These are phyloP conservation scores for Cenchrus americanus DNA, from an alignment of 176 grass and related monocot species.

Conservation along the genomic window DNA sequence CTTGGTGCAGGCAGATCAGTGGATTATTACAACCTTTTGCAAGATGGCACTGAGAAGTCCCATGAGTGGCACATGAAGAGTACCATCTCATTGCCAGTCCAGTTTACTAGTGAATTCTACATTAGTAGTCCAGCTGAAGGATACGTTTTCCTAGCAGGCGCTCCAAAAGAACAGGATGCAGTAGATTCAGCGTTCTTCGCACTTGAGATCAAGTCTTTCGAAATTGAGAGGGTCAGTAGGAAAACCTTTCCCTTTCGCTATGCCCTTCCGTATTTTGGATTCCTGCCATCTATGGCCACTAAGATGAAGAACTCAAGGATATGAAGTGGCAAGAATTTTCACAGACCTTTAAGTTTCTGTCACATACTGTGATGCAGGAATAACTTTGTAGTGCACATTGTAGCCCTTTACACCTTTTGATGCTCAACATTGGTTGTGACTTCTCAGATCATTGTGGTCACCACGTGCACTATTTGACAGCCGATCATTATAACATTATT, in stretches of 20 bases:
- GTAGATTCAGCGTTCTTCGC: neutral
- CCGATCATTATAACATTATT: too few species aligned
- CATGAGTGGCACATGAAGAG: neutral
- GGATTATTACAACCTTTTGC: neutral
- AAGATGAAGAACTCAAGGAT: neutral
- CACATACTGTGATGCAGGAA: too few species aligned
- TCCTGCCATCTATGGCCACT: neutral
- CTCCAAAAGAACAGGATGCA: neutral
- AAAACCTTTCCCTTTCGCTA: too few species aligned
- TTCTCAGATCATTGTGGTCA: too few species aligned
- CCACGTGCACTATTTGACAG: too few species aligned
- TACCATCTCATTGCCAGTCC: neutral
- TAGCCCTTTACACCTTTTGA: too few species aligned
- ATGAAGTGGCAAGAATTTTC: neutral
- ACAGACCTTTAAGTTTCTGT: neutral
- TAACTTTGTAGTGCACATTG: too few species aligned
- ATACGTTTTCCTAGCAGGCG: neutral
- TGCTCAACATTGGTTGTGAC: too few species aligned
- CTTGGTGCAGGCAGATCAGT: neutral
- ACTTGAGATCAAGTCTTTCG: neutral
- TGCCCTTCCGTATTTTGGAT: neutral
- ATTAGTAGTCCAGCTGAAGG: neutral
- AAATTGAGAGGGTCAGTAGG: slow-evolving; percentile 2
- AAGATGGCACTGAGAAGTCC: neutral
- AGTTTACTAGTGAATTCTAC: neutral